Conservation (phyloP, 2,329 filamentous ascomycete genomes). For the Fusarium transvaalense region DNA sequence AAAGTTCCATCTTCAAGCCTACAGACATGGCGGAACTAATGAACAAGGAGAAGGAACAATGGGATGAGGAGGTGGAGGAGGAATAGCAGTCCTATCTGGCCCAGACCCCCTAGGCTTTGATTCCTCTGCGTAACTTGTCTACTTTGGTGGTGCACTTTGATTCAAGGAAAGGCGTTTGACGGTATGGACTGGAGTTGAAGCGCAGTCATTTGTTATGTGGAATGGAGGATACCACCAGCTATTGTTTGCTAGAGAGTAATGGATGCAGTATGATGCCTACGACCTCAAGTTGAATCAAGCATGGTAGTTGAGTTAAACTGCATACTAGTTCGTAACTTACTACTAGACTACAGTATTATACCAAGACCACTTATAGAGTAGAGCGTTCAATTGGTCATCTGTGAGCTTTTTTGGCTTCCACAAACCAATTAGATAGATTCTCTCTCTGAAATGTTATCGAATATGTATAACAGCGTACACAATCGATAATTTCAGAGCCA, state of each 20-base stretch:
- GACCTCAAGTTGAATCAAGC: not conserved
- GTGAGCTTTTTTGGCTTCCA: not conserved
- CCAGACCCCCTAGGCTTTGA: slow-evolving; percentile 12
- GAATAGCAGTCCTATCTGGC: slow-evolving; percentile 54
- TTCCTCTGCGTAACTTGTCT: not conserved
- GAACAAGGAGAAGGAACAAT: slow-evolving; percentile 81
- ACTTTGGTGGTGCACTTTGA: slow-evolving; percentile 4
- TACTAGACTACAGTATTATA: not conserved
- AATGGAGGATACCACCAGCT: slow-evolving; percentile 27
- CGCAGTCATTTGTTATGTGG: slow-evolving; percentile 12
- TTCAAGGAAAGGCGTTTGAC: slow-evolving; percentile 35
- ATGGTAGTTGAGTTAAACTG: not conserved
- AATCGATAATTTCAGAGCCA: slow-evolving; percentile 18
- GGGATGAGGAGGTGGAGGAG: slow-evolving; percentile 84
- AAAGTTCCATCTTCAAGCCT: slow-evolving; percentile 78
- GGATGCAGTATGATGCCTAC: not conserved
- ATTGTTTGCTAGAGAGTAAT: slow-evolving; percentile 3
- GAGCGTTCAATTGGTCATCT: not conserved
- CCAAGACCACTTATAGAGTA: not conserved
- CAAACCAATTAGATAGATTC: not conserved
- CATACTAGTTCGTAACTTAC: too few relatives aligned
- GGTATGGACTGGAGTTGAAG: slow-evolving; percentile 26
- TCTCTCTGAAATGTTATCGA: slow-evolving; percentile 14
- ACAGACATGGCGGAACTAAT: slow-evolving; percentile 79
- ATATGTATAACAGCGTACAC: slow-evolving; percentile 21